A percentile compares a stretch with the other conserved stretches of the same genome.
These are phyloP conservation scores for Allomyces javanicus DNA, from an alignment of 192 early-diverging fungal genomes.

Conservation along the genomic window DNA sequence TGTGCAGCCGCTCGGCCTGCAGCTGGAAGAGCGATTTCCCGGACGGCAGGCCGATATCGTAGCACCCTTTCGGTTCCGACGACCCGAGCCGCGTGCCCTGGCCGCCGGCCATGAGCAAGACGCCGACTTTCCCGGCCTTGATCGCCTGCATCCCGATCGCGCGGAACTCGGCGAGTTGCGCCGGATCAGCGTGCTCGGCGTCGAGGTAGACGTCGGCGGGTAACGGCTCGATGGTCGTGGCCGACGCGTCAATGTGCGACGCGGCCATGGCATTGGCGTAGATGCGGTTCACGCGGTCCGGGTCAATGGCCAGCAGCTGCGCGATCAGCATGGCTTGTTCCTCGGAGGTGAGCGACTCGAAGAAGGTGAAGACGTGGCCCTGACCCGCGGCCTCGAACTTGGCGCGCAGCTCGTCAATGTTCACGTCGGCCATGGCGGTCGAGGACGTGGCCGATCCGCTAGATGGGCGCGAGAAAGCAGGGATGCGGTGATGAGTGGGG, in stretches of 20 bases:
- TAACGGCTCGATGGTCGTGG: constrained; percentile 40
- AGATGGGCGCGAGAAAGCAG: too few relatives aligned
- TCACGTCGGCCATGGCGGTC: too few relatives aligned
- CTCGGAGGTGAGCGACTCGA: constrained; percentile 36
- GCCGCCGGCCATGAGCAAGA: constrained; percentile 85
- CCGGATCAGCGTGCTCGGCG: constrained; percentile 16
- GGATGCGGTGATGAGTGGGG: too few relatives aligned
- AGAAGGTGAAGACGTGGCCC: constrained; percentile 72
- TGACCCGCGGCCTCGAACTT: constrained; percentile 54
- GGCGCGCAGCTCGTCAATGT: constrained; percentile 25
- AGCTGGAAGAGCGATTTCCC: constrained; percentile 76
- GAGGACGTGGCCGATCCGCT: too few relatives aligned
- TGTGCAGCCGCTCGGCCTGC: constrained; percentile 81
- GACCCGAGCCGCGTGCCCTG: constrained; percentile 75
- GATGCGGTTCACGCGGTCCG: constrained; percentile 61
- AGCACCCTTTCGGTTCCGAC: constrained; percentile 77
- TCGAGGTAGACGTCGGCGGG: constrained; percentile 47
- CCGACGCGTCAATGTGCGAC: constrained; percentile 17
- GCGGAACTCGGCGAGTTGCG: constrained; percentile 46
- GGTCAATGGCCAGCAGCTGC: constrained; percentile 54
- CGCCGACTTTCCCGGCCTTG: constrained; percentile 70
- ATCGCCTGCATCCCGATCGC: constrained; percentile 57
- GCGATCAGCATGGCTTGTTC: constrained; percentile 35
- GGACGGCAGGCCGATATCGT: constrained; percentile 80
- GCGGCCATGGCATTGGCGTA: constrained; percentile 49